Percentiles rank a stretch among this genome's conserved stretches.
These are phyloP conservation scores for Lavandula angustifolia DNA, from an alignment of 257 asterid genomes.

Conservation along the genomic window DNA sequence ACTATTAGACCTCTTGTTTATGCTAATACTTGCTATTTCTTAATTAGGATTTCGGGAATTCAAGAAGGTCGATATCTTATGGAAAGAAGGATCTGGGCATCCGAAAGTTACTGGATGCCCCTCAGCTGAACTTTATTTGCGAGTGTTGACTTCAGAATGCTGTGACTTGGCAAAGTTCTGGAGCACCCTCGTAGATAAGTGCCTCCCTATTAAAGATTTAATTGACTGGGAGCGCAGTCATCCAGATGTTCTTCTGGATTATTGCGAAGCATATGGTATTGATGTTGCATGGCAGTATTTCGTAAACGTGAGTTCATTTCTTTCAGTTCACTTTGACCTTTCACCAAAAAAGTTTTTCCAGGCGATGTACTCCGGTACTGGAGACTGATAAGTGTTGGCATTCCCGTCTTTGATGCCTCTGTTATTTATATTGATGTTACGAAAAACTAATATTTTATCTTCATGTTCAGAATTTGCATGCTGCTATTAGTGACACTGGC, in stretches of 20 bases:
- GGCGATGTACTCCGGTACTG: slow-evolving; percentile 6
- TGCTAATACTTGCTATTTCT: slow-evolving; percentile 29
- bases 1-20: slow-evolving; percentile 1
- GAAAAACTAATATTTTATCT: slow-evolving; percentile 37
- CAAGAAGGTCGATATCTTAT: slow-evolving; percentile 79
- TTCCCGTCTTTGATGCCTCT: neutral
- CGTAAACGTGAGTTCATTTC: slow-evolving; percentile 60
- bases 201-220: slow-evolving; percentile 58
- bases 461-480: slow-evolving; percentile 63
- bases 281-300: slow-evolving; percentile 67
- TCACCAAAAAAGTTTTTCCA: slow-evolving; percentile 6
- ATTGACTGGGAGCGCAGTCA: slow-evolving; percentile 95
- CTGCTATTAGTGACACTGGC: slow-evolving; percentile 72
- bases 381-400: neutral
- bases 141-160: slow-evolving; percentile 62
- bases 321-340: slow-evolving; percentile 13
- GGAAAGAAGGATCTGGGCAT: slow-evolving; percentile 60
- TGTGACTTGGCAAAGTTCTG: slow-evolving; percentile 70
- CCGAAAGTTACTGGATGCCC: slow-evolving; percentile 43
- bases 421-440: slow-evolving; percentile 19
- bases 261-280: slow-evolving; percentile 64
- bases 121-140: slow-evolving; percentile 60
- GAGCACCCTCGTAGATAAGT: slow-evolving; percentile 57
- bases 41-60: slow-evolving; percentile 66
- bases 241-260: slow-evolving; percentile 79